Percentiles rank a stretch among this genome's conserved stretches.
phyloP scores from a whole-genome alignment of 768 basidiomycete genomes.

The Pleurotus salmoneostramineus region DNA sequence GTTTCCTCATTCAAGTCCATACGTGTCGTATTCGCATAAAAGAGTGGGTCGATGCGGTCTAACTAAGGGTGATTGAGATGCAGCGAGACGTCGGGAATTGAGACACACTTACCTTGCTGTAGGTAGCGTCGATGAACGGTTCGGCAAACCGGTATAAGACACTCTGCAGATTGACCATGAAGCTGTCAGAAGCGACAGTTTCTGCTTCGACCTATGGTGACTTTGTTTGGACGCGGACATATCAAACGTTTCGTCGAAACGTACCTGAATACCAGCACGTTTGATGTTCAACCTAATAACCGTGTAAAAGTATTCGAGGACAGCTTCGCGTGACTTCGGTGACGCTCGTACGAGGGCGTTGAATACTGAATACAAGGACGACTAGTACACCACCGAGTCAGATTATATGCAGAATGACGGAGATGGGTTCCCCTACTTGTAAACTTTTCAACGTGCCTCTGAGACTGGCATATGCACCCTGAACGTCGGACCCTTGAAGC shows the following conservation, averaged over 20 bases:
- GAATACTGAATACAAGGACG: constrained; percentile 81
- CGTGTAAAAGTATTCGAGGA: constrained; percentile 77
- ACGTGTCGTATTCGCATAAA: constrained; percentile 67
- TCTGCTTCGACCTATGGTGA: constrained; percentile 68
- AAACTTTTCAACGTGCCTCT: constrained; percentile 82
- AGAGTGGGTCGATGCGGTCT: constrained; percentile 85
- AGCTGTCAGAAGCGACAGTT: constrained; percentile 87
- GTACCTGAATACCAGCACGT: constrained; percentile 87
- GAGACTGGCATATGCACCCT: constrained; percentile 81
- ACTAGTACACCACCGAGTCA: constrained; percentile 17
- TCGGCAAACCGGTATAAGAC: constrained; percentile 83
- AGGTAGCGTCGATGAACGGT: constrained; percentile 92
- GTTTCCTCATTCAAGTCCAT: constrained; percentile 87
- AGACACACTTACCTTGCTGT: constrained; percentile 61
- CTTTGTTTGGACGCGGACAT: not conserved
- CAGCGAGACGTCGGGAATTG: not conserved
- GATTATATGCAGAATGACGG: too few species aligned
- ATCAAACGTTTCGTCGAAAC: constrained; percentile 8
- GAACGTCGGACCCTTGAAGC: constrained; percentile 66
- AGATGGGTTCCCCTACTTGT: constrained; percentile 46
- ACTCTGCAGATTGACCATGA: constrained; percentile 88
- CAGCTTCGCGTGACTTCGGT: constrained; percentile 72
- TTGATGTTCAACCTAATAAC: constrained; percentile 75
- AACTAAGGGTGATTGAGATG: constrained; percentile 45
- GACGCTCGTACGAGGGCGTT: constrained; percentile 86